Conservation (phyloP, 495 filamentous ascomycete genomes). For the Aspergillus nanangensis region DNA sequence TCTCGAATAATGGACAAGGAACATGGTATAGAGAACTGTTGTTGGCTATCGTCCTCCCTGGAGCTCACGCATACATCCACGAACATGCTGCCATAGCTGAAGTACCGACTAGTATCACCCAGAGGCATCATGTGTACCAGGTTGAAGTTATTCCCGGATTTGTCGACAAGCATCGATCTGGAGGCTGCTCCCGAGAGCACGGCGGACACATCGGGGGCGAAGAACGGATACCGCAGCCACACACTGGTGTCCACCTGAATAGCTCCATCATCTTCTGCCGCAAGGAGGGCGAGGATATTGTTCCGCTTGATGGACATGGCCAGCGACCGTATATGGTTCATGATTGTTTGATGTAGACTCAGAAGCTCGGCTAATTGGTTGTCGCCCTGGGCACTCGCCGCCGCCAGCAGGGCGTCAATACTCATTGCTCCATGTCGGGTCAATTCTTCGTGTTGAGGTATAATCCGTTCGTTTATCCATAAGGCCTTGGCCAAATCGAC, state of each 20-base stretch:
- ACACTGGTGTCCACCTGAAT: slow-evolving; percentile 68
- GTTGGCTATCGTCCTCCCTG: slow-evolving; percentile 55
- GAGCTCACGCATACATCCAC: slow-evolving; percentile 66
- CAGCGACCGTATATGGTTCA: slow-evolving; percentile 64
- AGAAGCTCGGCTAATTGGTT: slow-evolving; percentile 42
- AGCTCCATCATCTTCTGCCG: slow-evolving; percentile 42
- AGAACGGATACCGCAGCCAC: slow-evolving; percentile 67
- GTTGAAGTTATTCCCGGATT: slow-evolving; percentile 31
- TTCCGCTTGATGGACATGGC: slow-evolving; percentile 79
- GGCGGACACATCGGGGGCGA: slow-evolving; percentile 61
- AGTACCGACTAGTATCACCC: slow-evolving; percentile 62
- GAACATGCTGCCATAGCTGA: slow-evolving; percentile 70
- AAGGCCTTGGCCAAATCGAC: slow-evolving; percentile 77
- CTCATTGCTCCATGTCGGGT: slow-evolving; percentile 41
- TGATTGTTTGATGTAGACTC: slow-evolving; percentile 49
- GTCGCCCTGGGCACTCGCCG: slow-evolving; percentile 45
- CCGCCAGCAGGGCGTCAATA: slow-evolving; percentile 38
- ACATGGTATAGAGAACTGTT: slow-evolving; percentile 62
- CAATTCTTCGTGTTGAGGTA: slow-evolving; percentile 50
- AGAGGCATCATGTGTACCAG: slow-evolving; percentile 67
- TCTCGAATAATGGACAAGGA: slow-evolving; percentile 68
- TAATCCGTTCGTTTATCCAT: slow-evolving; percentile 70
- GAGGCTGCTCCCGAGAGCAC: slow-evolving; percentile 60
- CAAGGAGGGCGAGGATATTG: slow-evolving; percentile 59
- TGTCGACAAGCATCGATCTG: slow-evolving; percentile 40